These are phyloP conservation scores for Penicillium sp. DNA, from an alignment of 2,329 filamentous ascomycete genomes.

Conservation along the genomic window DNA sequence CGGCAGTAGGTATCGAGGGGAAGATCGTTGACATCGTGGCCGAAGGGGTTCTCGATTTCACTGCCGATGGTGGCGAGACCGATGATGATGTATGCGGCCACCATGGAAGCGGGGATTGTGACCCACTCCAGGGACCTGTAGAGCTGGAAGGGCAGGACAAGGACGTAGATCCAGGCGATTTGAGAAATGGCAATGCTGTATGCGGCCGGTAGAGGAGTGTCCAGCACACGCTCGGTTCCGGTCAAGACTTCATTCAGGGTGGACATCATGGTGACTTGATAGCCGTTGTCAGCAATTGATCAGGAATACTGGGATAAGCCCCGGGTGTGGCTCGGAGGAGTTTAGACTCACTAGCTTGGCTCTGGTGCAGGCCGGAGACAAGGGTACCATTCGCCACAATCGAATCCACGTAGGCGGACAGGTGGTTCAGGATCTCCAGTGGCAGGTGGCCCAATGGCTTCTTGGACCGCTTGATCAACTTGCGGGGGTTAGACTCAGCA, in stretches of 20 bases:
- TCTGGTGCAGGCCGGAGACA: conserved; percentile 31
- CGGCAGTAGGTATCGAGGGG: conserved; percentile 71
- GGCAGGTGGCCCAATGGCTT: conserved; percentile 76
- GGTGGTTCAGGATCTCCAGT: conserved; percentile 69
- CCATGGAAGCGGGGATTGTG: conserved; percentile 68
- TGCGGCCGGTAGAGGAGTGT: conserved; percentile 73
- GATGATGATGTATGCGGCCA: conserved; percentile 74
- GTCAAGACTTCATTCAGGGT: conserved; percentile 66
- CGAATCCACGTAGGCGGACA: conserved; percentile 61
- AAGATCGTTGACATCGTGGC: conserved; percentile 75
- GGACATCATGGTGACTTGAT: conserved; percentile 52
- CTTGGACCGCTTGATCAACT: conserved; percentile 65
- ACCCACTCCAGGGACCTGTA: conserved; percentile 60
- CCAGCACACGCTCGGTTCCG: conserved; percentile 70
- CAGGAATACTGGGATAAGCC: too few relatives aligned
- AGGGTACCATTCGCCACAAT: conserved; percentile 45
- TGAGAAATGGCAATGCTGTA: conserved; percentile 81
- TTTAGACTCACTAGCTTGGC: conserved; percentile 30
- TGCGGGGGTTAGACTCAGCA: conserved; percentile 70
- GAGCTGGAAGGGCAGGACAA: conserved; percentile 77
- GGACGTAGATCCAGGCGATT: conserved; percentile 78
- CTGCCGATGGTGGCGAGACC: conserved; percentile 69
- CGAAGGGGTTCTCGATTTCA: conserved; percentile 82
- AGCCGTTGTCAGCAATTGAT: not conserved
- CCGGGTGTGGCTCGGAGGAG: not conserved